Conservation (phyloP, 2,329 filamentous ascomycete species). For the Zarea fungicola region DNA sequence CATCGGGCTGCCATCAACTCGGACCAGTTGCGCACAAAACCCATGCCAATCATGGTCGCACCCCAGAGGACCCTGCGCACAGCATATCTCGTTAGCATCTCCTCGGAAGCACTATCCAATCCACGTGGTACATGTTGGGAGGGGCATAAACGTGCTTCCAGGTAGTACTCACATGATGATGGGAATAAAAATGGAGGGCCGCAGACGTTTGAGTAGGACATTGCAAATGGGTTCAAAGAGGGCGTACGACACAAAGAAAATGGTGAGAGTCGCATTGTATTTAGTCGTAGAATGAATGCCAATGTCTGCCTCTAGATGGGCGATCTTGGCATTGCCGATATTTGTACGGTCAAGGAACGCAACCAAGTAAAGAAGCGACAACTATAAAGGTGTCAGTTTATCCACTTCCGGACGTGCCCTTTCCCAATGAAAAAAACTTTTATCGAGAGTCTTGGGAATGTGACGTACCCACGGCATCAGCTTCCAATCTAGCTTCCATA, state of each 20-base stretch:
- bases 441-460: not conserved
- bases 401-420: no score
- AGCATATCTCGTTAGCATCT: not conserved
- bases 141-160: not conserved
- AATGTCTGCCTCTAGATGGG: constrained; percentile 50
- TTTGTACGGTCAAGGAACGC: constrained; percentile 74
- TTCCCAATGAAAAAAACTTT: not conserved
- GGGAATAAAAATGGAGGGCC: constrained; percentile 75
- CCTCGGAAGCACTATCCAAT: not conserved
- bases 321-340: constrained; percentile 65
- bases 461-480: constrained; percentile 53
- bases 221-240: constrained; percentile 76
- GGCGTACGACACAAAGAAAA: constrained; percentile 84
- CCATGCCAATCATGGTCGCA: constrained; percentile 63
- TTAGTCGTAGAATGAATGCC: constrained; percentile 52
- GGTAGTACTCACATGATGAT: constrained; percentile 64
- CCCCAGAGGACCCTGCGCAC: constrained; percentile 56
- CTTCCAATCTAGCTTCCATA: constrained; percentile 56
- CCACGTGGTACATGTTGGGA: not conserved
- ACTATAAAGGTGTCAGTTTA: constrained; percentile 26
- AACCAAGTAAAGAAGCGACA: constrained; percentile 67
- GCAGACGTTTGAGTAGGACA: constrained; percentile 68
- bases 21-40: constrained; percentile 57
- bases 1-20: constrained; percentile 62
- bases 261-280: constrained; percentile 71